Evolutionary conservation across 1,139 yeast genomes (phyloP), one percentile per base, ranked within the genome.

Genomic region (Yamadazyma sp.): DNA sequence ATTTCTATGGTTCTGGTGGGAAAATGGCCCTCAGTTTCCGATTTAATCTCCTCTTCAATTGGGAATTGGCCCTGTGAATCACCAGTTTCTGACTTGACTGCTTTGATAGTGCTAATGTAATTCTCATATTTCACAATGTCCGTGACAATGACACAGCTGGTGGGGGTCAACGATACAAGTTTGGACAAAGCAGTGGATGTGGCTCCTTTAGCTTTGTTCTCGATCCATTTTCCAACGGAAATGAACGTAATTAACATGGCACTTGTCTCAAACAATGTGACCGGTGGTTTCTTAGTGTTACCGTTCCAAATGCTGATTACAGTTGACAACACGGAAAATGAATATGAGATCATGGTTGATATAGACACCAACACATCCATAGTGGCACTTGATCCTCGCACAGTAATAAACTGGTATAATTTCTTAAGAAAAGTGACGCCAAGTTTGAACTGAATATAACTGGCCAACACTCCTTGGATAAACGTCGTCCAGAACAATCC

Each of bases 321-420:
- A 46, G 80, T 78, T 0, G 94, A 75, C 18, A 80, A 59, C 0
- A 85, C 54, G 1, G 97, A 88, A 53, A 87, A 92, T 12, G 69
- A 44, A 54, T 80, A 92, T 2, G 97, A 86, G 22, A 86, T 80
- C 35, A 83, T 67, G 0, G 97, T 89, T 3, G 97, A 88, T 22
- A 86, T 70, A 41, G 86, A 81, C 26, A 94, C 92, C 45, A 94
- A 70, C 2, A 90, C 88, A 60, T 94, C 98, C 98, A 94, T 94
- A 15, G 94, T 89, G n/a, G 97, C 96, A 34, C 61, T 64, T 29
- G 46, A 53, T 18, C 85, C 73, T 6, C 80, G 73, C 50, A 85
- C 88, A 40, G 67, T 67, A 13, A 89, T 46, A n/a, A 95, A 83
- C 34, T 73, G 75, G 51, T 63, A 69, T 9, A 94, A 78, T 42